Base-by-base conservation (phyloP, 495 filamentous ascomycete species). In the Tuber melanosporum region DNA sequence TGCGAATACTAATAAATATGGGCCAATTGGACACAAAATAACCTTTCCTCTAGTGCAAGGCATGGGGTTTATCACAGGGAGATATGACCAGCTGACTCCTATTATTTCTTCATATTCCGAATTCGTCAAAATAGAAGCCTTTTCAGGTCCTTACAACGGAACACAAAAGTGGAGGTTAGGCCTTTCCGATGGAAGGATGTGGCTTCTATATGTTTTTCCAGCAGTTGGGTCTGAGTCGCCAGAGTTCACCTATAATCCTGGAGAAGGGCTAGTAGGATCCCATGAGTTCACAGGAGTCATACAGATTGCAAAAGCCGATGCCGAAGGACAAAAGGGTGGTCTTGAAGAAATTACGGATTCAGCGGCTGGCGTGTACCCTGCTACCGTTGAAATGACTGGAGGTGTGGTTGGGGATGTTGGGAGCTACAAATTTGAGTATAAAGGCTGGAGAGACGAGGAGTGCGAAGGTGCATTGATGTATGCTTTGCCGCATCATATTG, bases 1-100 rank as follows among this genome's bases (percentile, higher is more conserved):
- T 20, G 88, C 89, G 1, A 79, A 84, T 0, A 86, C 90, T 3
- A 76, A 84, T 1, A 71, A 73, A n/a, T 76, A 71, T 39, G 82
- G 79, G 12, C 42, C 26, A 15, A 52, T 52, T 39, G 74, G 70
- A 39, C 75, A 78, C 74, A 85, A 84, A 41, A 86, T 98, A 47
- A 90, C 90, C 0, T 92, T 97, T 80, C 94, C 94, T 0, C 83
- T 97, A 10, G 90, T 97, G 1, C 95, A 98, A 83, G 95, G 95
- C 5, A 94, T 95, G 91, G 94, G 89, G 0, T 95, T 93, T 78
- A 88, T 96, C 17, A 97, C 94, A 7, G 95, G 87, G 5, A 75
- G 92, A n/a, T 98, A 95, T 84, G 87, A 86, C 69, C 87, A 88
- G 46, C 86, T 90, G 7, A 89, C 90, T 42, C 94, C 95, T 3